A percentile compares a stretch with the other conserved stretches of the same genome.
These are phyloP conservation scores for Tricholoma bakamatsutake DNA, from an alignment of 768 basidiomycete species.

Conservation along the genomic window DNA sequence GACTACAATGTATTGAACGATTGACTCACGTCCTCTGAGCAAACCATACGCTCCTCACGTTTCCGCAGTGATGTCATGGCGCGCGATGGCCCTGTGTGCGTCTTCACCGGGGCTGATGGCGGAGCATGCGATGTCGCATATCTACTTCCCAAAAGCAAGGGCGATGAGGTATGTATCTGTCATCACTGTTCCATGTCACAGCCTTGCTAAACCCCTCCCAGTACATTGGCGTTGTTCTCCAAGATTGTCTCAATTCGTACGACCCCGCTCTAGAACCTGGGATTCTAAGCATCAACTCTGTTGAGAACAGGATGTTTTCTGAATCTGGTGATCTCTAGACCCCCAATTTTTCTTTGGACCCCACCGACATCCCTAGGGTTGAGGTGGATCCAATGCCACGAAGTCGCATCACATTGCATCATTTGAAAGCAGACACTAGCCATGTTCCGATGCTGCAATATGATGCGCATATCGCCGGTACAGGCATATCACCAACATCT, in stretches of 20 bases:
- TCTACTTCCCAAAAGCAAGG: not conserved
- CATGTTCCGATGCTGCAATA: not conserved
- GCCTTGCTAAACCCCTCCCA: not conserved
- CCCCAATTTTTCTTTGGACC: conserved; percentile 7
- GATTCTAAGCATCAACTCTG: not conserved
- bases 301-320: not conserved
- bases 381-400: not conserved
- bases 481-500: conserved; percentile 1
- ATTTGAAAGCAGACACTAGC: not conserved
- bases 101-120: not conserved
- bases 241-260: not conserved
- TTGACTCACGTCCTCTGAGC: not conserved
- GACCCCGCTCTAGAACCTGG: not conserved
- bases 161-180: not conserved
- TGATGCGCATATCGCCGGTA: not conserved
- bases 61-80: not conserved
- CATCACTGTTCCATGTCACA: not conserved
- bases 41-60: not conserved
- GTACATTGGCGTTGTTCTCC: not conserved
- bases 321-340: conserved; percentile 3
- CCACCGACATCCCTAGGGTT: not conserved
- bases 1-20: not conserved
- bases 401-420: not conserved
- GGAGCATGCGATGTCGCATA: not conserved
- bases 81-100: not conserved